Conservation (phyloP, 2,329 filamentous ascomycete genomes). For the Chaetothyriales sp. region DNA sequence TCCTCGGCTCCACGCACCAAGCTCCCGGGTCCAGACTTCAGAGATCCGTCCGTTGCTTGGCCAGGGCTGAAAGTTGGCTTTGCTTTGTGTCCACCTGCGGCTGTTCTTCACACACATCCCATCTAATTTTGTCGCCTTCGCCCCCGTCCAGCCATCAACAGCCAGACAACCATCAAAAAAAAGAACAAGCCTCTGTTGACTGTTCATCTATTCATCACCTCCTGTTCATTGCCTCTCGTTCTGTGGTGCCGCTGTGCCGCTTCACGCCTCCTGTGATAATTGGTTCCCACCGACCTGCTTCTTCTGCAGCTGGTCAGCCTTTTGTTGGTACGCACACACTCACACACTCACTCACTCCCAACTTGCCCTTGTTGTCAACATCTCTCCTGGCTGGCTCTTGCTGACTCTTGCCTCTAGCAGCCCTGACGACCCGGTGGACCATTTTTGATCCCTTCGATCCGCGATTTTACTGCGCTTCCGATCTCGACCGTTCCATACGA, state of each 20-base stretch:
- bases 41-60: not conserved
- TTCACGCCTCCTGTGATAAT: not conserved
- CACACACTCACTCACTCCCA: no score
- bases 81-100: not conserved
- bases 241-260: not conserved
- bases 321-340: not conserved
- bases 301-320: not conserved
- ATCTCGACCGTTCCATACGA: not conserved
- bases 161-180: not conserved
- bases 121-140: not conserved
- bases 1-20: constrained; percentile 1
- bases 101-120: not conserved
- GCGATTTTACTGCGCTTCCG: not conserved
- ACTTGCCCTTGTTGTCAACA: no score
- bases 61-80: not conserved
- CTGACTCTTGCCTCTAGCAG: not conserved
- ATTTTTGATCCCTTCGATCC: not conserved
- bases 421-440: not conserved
- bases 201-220: not conserved
- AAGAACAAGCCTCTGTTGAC: not conserved
- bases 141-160: not conserved
- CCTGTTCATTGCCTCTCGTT: not conserved
- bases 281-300: not conserved
- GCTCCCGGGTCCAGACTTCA: not conserved
- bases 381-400: not conserved